These are phyloP conservation scores for Pythium chondricola DNA, from an alignment of 352 stramenopile species.

Conservation along the genomic window DNA sequence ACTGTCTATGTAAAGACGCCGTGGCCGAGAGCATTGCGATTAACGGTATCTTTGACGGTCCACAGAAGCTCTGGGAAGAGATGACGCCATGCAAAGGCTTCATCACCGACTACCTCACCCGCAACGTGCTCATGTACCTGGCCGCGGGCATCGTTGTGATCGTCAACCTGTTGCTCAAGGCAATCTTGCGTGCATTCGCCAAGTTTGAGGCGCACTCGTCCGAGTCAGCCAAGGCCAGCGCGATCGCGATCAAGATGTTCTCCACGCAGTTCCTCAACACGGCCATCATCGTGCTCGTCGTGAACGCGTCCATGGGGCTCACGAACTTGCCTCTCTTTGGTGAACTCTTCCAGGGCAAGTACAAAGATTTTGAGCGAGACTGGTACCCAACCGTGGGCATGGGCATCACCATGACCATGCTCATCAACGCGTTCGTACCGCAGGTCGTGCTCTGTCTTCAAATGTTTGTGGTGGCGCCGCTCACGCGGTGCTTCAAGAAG, in stretches of 20 bases:
- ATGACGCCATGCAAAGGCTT: conserved; percentile 55
- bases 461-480: conserved; percentile 48
- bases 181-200: conserved; percentile 57
- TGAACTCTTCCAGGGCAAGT: conserved; percentile 74
- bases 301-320: conserved; percentile 58
- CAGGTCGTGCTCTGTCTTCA: conserved; percentile 56
- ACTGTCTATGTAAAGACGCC: conserved; percentile 61
- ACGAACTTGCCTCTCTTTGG: conserved; percentile 32
- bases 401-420: conserved; percentile 82
- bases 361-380: conserved; percentile 72
- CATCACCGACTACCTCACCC: conserved; percentile 56
- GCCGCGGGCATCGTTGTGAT: conserved; percentile 63
- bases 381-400: conserved; percentile 87
- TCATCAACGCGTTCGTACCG: conserved; percentile 72
- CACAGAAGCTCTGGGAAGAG: conserved; percentile 43
- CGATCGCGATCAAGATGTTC: conserved; percentile 77
- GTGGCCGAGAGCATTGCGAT: conserved; percentile 38
- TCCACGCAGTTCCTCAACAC: conserved; percentile 80
- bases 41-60: conserved; percentile 45
- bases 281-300: conserved; percentile 69
- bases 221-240: conserved; percentile 70
- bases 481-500: conserved; percentile 32
- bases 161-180: conserved; percentile 72
- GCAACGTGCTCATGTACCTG: conserved; percentile 63
- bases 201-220: conserved; percentile 74